Evolutionary conservation across 2,329 filamentous ascomycete species (phyloP), one percentile per base, ranked within the genome.

Genomic region (Clonostachys chloroleuca): DNA sequence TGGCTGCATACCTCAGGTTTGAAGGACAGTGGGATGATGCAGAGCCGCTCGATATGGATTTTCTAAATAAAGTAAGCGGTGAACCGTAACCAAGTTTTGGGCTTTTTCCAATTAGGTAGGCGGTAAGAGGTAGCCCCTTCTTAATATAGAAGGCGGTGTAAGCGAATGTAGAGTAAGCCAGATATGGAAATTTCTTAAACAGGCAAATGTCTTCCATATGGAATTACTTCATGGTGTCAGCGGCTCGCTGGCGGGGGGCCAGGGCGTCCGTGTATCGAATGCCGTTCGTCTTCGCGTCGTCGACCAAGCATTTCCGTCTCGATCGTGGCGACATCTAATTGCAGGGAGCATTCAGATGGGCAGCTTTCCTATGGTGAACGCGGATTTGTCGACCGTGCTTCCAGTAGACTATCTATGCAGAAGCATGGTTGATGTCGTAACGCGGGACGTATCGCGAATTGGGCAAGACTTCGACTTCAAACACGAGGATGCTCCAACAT

Each of bases 201-300:
- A n/a, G n/a, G n/a, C n/a, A n/a, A n/a, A n/a, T n/a, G n/a, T n/a
- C n/a, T n/a, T n/a, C n/a, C n/a, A n/a, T n/a, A n/a, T n/a, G n/a
- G n/a, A n/a, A n/a, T n/a, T n/a, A n/a, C n/a, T n/a, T n/a, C 16
- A 47, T 53, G 46, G 40, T 52, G 20, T 37, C 49, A 33, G 49
- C 51, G 13, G 51, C 51, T 14, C 49, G 51, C 9, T 53, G 51
- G 51, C 51, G 51, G 4, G 51, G 46, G 12, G 51, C 49, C 6
- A 39, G 24, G 16, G 47, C 49, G 6, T 44, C 46, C 17, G 36
- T 50, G 13, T 50, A 50, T 37, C 48, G 48, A 13, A 33, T 50
- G 36, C 48, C 48, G 8, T 46, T 48, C 35, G 48, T 54, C 6
- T 48, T 45, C 34, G 50, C 52, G 5, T 18, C 50, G 5, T 14